Base-by-base conservation (phyloP, 2,329 filamentous ascomycete species). In the Aspergillus costaricaensis region DNA sequence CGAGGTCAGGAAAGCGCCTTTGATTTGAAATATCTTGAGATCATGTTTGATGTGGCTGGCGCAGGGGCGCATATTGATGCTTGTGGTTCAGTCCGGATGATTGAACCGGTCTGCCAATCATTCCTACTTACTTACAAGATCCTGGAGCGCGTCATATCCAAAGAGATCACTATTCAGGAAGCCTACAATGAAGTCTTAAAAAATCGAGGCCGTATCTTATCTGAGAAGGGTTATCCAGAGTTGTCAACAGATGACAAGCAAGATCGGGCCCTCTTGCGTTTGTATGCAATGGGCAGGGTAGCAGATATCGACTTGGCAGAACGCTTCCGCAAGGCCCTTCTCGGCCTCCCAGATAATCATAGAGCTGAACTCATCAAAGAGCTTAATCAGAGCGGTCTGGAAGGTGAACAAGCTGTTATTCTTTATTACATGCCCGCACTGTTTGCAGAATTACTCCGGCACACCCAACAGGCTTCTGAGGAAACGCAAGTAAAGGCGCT, bases 351-450 rank as follows among this genome's bases (percentile, higher is more conserved):
- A 5, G 21, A n/a, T 5, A 7, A 5, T 6, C 55, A 17, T 19
- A 23, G 15, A 32, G 32, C 50, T 5, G 43, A 48, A 21, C 57
- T 59, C 2, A 17, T 59, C 4, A 9, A 19, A 17, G 57, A 52
- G 27, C 15, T 59, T 2, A 59, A 55, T 14, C 43, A 50, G 1
- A 43, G 55, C 6, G 57, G 57, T 1, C 27, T 25, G 14, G 41
- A 55, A 5, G 57, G 23, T 7, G 51, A 38, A 25, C 41, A 39
- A 14, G 57, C 57, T 8, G 51, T 59, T 6, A 55, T 59, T 25
- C 57, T 59, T 2, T 59, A 59, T 49, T 59, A 59, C 19, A 59
- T 59, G 57, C 57, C 57, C 9, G 51, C 43, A 5, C n/a, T 59
- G 5, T 59, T 59, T 9, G 57, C 43, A 2, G 57, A 59, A 14